Base-by-base conservation (phyloP, 148 eudicot species). In the Dianthus caryophyllus region DNA sequence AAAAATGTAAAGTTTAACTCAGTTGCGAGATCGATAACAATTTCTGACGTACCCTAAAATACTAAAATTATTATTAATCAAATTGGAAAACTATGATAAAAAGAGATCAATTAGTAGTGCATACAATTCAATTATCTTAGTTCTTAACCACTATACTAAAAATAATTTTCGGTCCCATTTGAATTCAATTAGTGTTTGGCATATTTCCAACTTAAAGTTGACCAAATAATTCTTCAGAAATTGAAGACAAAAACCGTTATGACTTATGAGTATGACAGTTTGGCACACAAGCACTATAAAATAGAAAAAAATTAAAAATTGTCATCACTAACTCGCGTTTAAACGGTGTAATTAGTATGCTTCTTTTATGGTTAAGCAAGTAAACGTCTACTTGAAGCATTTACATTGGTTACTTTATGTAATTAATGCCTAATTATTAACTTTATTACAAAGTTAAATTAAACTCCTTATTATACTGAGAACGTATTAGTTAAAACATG, bases 371-470 rank as follows among this genome's bases (percentile, higher is more conserved):
- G 43, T 43, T 25, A 58, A 66, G 49, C 65, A 30, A 73, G 50
- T 46, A 30, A 65, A 46, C 66, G 65, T 66, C 27, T 65, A 58
- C 66, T 73, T 48, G 65, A 21, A 47, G 48, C 76, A 49, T 73
- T 73, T 71, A 65, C 71, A 44, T 49, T 9, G n/a, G 58, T 24
- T 70, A 52, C 66, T 70, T 75, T 69, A 56, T 69, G 74, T 57
- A 64, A 56, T 75, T 64, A 74, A 69, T 70, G 73, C 4, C 74
- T 69, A 64, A 63, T 47, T 54, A 36, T 57, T 46, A 69, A 26
- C 38, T 18, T n/a, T n/a, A n/a, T n/a, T n/a, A n/a, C n/a, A n/a
- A n/a, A n/a, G n/a, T n/a, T n/a, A n/a, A n/a, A n/a, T n/a, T n/a
- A n/a, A n/a, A n/a, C n/a, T n/a, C n/a, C n/a, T n/a, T n/a, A n/a